phyloP scores from a whole-genome alignment of 352 stramenopile genomes.

The Phytophthora constricta region DNA sequence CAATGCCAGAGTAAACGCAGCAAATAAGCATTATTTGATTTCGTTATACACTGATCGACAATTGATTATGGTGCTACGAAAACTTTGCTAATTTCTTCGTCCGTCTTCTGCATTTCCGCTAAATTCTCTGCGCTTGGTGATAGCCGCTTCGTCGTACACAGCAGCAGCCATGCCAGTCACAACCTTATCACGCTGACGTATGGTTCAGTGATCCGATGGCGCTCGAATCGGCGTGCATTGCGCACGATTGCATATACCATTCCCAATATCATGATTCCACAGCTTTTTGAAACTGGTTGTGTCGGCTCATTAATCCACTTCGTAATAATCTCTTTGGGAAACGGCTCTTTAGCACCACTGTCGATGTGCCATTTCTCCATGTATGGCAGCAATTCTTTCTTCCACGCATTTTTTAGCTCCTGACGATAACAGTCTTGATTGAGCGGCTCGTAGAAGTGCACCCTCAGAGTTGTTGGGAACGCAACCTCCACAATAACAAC shows the following conservation, averaged over 20 bases:
- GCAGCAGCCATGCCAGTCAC: conserved; percentile 1
- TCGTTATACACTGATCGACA: too few species aligned
- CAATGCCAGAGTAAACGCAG: too few species aligned
- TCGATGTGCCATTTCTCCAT: not conserved
- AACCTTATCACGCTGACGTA: not conserved
- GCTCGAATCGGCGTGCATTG: conserved; percentile 1
- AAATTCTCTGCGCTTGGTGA: not conserved
- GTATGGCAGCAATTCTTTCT: not conserved
- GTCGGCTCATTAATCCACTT: not conserved
- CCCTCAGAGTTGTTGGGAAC: not conserved
- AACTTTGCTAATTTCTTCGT: conserved; percentile 1
- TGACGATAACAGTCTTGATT: not conserved
- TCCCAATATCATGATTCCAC: conserved; percentile 1
- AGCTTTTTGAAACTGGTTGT: not conserved
- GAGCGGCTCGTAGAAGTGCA: not conserved
- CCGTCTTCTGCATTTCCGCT: not conserved
- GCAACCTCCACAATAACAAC: not conserved
- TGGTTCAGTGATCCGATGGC: conserved; percentile 1
- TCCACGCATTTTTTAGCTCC: not conserved
- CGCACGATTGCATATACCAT: not conserved
- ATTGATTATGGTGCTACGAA: not conserved
- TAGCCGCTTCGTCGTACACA: conserved; percentile 2
- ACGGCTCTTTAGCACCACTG: not conserved
- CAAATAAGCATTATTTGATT: too few species aligned
- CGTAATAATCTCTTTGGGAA: not conserved